Conservation (phyloP, 202 grass and related monocot species). For the Schoenoplectus tabernaemontani region DNA sequence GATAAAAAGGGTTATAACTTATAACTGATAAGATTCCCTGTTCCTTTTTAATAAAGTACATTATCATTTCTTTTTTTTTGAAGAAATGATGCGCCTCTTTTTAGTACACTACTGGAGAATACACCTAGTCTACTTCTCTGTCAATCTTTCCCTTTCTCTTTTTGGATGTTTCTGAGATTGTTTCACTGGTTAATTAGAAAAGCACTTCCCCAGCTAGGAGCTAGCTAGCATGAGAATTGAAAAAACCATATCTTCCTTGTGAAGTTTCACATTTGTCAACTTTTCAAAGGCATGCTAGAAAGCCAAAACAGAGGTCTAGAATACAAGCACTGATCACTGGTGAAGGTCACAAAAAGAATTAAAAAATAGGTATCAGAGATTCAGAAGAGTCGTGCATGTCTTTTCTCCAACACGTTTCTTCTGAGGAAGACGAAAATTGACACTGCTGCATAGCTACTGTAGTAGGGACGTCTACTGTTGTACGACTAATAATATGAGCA, state of each 20-base stretch:
- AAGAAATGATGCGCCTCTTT: no score
- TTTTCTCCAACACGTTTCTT: conserved; percentile 11
- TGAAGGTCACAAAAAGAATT: neutral
- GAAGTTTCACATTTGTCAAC: conserved; percentile 7
- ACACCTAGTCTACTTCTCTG: neutral
- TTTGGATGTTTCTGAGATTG: neutral
- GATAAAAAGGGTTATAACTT: no score
- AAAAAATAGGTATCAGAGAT: neutral
- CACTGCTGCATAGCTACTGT: neutral
- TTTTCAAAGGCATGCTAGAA: neutral
- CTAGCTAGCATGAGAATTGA: neutral
- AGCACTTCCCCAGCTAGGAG: neutral
- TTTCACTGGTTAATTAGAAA: neutral
- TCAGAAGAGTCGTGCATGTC: neutral
- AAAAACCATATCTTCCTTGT: neutral
- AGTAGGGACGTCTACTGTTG: neutral
- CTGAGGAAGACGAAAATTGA: neutral
- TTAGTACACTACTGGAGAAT: no score
- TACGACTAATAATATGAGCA: neutral
- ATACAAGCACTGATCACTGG: neutral
- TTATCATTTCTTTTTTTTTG: no score
- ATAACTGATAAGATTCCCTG: no score
- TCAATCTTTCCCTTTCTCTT: neutral
- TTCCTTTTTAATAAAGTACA: no score
- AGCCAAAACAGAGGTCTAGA: neutral